A percentile compares a stretch with the other conserved stretches of the same genome.
Conservation (phyloP, 148 eudicot genomes). For the Vaccinium corymbosum region DNA sequence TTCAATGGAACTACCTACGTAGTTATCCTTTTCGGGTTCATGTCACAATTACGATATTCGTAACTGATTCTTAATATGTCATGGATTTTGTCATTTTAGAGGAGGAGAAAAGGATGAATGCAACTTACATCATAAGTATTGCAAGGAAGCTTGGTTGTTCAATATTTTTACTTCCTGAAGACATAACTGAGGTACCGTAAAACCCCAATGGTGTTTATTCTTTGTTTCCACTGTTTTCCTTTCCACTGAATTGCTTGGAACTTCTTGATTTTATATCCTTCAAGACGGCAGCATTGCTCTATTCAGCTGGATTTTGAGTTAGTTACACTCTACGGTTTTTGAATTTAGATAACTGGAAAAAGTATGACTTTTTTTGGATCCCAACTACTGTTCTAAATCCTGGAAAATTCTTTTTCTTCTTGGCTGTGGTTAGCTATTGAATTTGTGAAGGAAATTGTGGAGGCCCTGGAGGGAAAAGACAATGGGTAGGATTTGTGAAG, state of each 20-base stretch:
- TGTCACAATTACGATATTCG: not conserved
- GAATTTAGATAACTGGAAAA: not conserved
- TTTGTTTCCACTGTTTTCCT: not conserved
- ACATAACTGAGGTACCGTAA: constrained; percentile 74
- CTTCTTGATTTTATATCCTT: not conserved
- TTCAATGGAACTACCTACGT: not conserved
- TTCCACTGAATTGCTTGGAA: not conserved
- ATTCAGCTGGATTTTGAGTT: not conserved
- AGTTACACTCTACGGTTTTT: not conserved
- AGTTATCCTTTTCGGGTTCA: not conserved
- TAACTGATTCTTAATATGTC: not conserved
- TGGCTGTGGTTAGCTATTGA: not conserved
- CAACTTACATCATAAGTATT: constrained; percentile 90
- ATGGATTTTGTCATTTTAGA: constrained; percentile 33
- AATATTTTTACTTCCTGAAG: constrained; percentile 97
- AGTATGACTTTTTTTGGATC: not conserved
- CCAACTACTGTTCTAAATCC: not conserved
- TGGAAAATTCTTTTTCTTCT: not conserved
- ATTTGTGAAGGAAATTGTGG: not conserved
- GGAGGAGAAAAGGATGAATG: constrained; percentile 98
- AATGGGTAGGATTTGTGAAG: not conserved
- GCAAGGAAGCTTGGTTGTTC: constrained; percentile 99
- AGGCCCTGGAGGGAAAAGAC: not conserved
- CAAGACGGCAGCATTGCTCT: not conserved
- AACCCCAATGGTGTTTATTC: not conserved